These are phyloP conservation scores for Penicillium verrucosum DNA, from an alignment of 2,329 filamentous ascomycete genomes.

Conservation along the genomic window DNA sequence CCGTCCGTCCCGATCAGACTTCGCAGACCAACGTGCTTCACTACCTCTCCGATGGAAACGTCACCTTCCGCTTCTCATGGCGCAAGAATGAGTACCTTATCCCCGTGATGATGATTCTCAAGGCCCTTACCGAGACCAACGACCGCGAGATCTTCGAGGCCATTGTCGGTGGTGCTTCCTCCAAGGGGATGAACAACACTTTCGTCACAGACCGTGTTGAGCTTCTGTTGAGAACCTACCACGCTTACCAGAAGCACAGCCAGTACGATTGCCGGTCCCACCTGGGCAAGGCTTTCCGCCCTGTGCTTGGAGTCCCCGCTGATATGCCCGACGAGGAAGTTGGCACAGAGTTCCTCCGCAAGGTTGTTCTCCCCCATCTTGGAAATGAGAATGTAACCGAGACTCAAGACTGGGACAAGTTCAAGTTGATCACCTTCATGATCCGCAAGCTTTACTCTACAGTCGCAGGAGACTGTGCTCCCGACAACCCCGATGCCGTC, in stretches of 20 bases:
- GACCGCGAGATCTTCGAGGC: constrained; percentile 94
- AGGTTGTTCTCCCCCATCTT: constrained; percentile 86
- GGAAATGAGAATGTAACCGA: constrained; percentile 82
- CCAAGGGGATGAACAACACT: constrained; percentile 77
- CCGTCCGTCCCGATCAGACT: constrained; percentile 92
- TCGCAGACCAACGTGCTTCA: constrained; percentile 97
- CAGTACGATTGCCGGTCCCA: constrained; percentile 79
- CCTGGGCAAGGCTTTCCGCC: constrained; percentile 84
- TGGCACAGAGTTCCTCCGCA: constrained; percentile 85
- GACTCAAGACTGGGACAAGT: constrained; percentile 84
- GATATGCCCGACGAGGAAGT: constrained; percentile 85
- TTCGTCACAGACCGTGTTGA: constrained; percentile 95
- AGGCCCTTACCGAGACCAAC: constrained; percentile 92
- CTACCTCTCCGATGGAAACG: constrained; percentile 91
- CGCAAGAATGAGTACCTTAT: constrained; percentile 96
- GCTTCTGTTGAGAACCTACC: constrained; percentile 87
- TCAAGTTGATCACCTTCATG: constrained; percentile 92
- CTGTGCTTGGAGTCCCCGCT: constrained; percentile 78
- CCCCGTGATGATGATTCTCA: constrained; percentile 93
- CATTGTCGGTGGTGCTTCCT: constrained; percentile 74
- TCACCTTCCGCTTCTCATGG: constrained; percentile 97
- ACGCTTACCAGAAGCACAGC: constrained; percentile 79
- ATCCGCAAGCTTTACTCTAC: constrained; percentile 90
- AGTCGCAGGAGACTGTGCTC: constrained; percentile 84
- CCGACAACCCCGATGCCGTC: constrained; percentile 94